Base-by-base conservation (phyloP, 1,284 basidiomycete genomes). In the Tylopilus orsonianus region DNA sequence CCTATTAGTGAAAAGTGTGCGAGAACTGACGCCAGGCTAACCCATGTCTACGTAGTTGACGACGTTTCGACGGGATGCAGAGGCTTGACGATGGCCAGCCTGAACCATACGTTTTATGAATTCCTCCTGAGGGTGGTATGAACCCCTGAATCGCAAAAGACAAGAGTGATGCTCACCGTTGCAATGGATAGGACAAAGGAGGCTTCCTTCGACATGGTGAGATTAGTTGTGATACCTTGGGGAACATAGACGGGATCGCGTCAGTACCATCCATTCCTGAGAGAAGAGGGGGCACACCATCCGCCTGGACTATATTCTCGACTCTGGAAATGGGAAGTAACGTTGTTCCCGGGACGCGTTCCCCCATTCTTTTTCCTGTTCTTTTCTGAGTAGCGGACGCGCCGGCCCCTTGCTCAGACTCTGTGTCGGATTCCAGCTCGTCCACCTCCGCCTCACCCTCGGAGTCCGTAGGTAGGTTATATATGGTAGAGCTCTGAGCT, bases 191-290 rank as follows among this genome's bases (percentile, higher is more conserved):
- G 65, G 38, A 87, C 67, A 57, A 81, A 88, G 13, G 82, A 67
- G 1, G 83, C 87, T 59, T 90, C 87, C 59, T 83, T 88, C 4
- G 87, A 89, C 66, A 87, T 73, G 24, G 79, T 74, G 43, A 84
- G 67, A 47, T 69, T 75, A 3, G 78, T 78, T 30, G 77, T 81
- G 44, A 78, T 73, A 39, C 79, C 79, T 78, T 58, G 41, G 32
- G 43, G 40, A 50, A 38, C 5, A 19, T 53, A 30, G 36, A 41
- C 22, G 41, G 45, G 46, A 45, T 50, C 52, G 50, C 48, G 54
- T 65, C 49, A 56, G 46, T 44, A 26, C 30, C 29, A 33, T 20
- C 24, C 27, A 12, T 32, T 44, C 39, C 23, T 30, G 42, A 46
- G 29, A 40, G 12, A 30, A 23, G 41, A 41, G 34, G 18, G 43